phyloP scores from a whole-genome alignment of 2,329 filamentous ascomycete species.

The Alternaria ventricosa region DNA sequence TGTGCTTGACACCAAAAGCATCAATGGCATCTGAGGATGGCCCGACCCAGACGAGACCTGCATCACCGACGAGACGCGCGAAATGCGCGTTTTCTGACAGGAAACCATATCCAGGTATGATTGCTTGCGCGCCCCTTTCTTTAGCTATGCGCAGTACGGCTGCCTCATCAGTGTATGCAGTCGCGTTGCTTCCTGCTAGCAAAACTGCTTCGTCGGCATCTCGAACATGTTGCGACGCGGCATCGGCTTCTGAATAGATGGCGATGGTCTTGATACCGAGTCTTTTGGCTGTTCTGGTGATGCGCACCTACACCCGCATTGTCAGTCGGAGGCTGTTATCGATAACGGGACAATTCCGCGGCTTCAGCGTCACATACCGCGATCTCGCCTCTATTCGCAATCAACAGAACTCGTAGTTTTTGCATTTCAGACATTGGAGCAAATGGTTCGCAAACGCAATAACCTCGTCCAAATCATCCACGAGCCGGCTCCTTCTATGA shows the following conservation, averaged over 20 bases:
- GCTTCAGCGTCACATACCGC: slow-evolving; percentile 36
- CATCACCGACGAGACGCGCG: slow-evolving; percentile 59
- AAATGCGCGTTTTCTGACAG: slow-evolving; percentile 69
- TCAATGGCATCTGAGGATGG: slow-evolving; percentile 62
- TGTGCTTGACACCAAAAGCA: slow-evolving; percentile 66
- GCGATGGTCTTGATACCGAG: slow-evolving; percentile 61
- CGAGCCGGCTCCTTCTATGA: not conserved
- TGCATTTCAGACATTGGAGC: slow-evolving; percentile 39
- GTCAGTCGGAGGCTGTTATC: slow-evolving; percentile 13
- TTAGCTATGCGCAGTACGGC: slow-evolving; percentile 61
- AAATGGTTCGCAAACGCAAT: not conserved
- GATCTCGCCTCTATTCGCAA: slow-evolving; percentile 68
- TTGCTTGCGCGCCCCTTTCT: slow-evolving; percentile 58
- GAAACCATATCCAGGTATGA: slow-evolving; percentile 73
- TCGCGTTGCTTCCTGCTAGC: slow-evolving; percentile 56
- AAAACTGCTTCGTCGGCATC: slow-evolving; percentile 61
- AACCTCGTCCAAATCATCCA: not conserved
- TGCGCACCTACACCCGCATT: slow-evolving; percentile 48
- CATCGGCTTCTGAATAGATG: slow-evolving; percentile 65
- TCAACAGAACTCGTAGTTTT: slow-evolving; percentile 59
- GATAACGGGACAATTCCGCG: not conserved
- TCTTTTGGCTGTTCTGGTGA: slow-evolving; percentile 59
- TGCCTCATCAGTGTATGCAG: slow-evolving; percentile 58
- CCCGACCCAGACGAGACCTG: slow-evolving; percentile 66
- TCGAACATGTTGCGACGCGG: slow-evolving; percentile 61